Base-by-base conservation (phyloP, 352 stramenopile species). In the Pythium aquatile region DNA sequence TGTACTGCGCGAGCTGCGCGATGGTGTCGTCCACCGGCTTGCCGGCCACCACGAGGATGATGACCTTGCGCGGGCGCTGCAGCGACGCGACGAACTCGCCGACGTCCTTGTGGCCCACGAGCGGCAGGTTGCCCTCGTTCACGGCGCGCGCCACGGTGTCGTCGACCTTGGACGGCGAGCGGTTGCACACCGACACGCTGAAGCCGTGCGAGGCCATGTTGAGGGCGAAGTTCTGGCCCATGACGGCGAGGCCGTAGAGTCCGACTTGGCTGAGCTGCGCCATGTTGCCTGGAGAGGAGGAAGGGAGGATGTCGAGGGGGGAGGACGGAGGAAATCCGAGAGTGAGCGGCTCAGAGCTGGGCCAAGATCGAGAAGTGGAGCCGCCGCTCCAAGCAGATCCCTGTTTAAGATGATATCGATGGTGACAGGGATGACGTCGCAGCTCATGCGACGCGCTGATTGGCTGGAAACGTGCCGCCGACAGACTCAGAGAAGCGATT, bases 121-220 rank as follows among this genome's bases (percentile, higher is more conserved):
- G 77, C 39, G 96, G 93, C 42, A 98, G 81, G 77, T 98, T 85
- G 60, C 96, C 96, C 78, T 99, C 97, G 53, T 85, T 88, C 73
- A 98, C 94, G 61, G 97, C 97, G 53, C 97, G 91, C 59, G 83
- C 74, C 26, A 99, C 91, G 20, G 96, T 99, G n/a, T 90, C 85
- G 74, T 98, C 92, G 24, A 99, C 95, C 81, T 99, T 99, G 58
- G 90, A 83, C 5, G 93, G 88, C 59, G 96, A 98, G 61, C 98
- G 92, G 83, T 99, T 99, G 77, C 92, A 98, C 35, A 99, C 97
- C 53, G 92, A 98, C 56, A 97, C 90, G 53, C 82, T 87, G 85
- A 99, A 99, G 70, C 97, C 97, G 70, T 99, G 94, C 58, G 88
- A 92, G 6, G 97, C 97, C 87, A 99, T 99, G 88, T 99, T 99